Percentiles rank a stretch among this genome's conserved stretches.
Evolutionary conservation across 2,329 filamentous ascomycete species (phyloP).

Genomic region (Ceratocystis huliohia): DNA sequence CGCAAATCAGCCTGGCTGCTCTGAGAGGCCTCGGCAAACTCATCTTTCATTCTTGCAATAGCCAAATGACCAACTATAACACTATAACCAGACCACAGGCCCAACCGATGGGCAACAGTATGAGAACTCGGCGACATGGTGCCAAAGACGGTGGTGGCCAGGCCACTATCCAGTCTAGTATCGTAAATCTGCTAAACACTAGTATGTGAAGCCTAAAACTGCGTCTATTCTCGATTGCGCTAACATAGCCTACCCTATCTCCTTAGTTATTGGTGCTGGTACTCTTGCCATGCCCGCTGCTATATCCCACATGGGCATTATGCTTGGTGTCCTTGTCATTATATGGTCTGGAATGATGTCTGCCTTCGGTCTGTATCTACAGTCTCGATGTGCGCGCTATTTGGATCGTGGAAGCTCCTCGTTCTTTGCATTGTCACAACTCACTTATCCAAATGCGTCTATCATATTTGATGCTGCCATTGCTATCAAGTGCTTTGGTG

Average conservation of each 20-base stretch:
- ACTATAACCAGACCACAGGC: constrained; percentile 31
- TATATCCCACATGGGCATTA: constrained; percentile 88
- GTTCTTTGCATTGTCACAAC: constrained; percentile 92
- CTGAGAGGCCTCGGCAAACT: background rate
- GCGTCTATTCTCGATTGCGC: background rate
- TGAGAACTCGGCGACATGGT: constrained; percentile 45
- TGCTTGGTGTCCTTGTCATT: constrained; percentile 71
- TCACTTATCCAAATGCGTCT: constrained; percentile 92
- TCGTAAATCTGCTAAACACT: constrained; percentile 92
- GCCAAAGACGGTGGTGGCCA: constrained; percentile 68
- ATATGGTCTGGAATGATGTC: constrained; percentile 82
- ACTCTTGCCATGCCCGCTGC: constrained; percentile 92
- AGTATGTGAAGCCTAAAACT: constrained; percentile 42
- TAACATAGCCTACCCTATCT: constrained; percentile 23
- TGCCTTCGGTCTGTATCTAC: constrained; percentile 87
- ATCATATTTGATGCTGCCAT: constrained; percentile 94
- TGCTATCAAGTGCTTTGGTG: constrained; percentile 94
- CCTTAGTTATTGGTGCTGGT: constrained; percentile 75
- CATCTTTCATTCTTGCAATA: background rate
- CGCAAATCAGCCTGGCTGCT: background rate
- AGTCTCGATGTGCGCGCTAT: constrained; percentile 84
- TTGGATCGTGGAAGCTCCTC: constrained; percentile 77
- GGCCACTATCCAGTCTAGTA: constrained; percentile 79
- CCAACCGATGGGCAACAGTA: constrained; percentile 34
- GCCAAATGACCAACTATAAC: constrained; percentile 42